These are phyloP conservation scores for Sechiopsis laciniata DNA, from an alignment of 306 rosid genomes.

Conservation along the genomic window DNA sequence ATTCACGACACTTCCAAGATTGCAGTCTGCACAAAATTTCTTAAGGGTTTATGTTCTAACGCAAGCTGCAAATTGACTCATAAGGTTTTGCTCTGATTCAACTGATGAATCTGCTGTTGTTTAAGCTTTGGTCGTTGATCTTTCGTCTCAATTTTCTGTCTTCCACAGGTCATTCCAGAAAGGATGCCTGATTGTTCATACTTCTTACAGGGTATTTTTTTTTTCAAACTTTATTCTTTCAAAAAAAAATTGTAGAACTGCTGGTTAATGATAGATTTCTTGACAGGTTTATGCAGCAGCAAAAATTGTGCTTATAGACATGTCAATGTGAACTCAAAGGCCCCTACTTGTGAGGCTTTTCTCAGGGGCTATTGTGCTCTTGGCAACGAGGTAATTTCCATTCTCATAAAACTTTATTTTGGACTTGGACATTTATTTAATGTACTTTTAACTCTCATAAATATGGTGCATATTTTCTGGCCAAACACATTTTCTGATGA, in stretches of 20 bases:
- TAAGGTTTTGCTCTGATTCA: conserved; percentile 45
- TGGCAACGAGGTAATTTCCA: conserved; percentile 73
- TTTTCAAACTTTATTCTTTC: conserved; percentile 12
- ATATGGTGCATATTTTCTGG: neutral
- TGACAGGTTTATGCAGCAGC: conserved; percentile 90
- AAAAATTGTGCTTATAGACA: conserved; percentile 80
- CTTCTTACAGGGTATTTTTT: conserved; percentile 70
- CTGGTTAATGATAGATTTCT: conserved; percentile 41
- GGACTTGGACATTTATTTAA: neutral
- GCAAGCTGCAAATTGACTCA: conserved; percentile 92
- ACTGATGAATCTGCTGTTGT: neutral
- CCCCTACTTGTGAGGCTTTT: conserved; percentile 80
- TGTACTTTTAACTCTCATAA: conserved; percentile 6
- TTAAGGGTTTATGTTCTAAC: conserved; percentile 79
- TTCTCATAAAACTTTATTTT: conserved; percentile 12
- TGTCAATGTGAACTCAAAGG: conserved; percentile 85
- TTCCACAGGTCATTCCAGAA: conserved; percentile 88
- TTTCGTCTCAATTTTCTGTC: conserved; percentile 27
- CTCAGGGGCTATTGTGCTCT: conserved; percentile 86
- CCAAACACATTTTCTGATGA: neutral
- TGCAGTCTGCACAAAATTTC: conserved; percentile 94
- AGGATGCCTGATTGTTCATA: conserved; percentile 95
- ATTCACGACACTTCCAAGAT: conserved; percentile 90
- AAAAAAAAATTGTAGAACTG: conserved; percentile 22
- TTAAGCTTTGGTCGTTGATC: conserved; percentile 6